Base-by-base conservation (phyloP, 2,329 filamentous ascomycete genomes). In the Penicillium corylophilum region DNA sequence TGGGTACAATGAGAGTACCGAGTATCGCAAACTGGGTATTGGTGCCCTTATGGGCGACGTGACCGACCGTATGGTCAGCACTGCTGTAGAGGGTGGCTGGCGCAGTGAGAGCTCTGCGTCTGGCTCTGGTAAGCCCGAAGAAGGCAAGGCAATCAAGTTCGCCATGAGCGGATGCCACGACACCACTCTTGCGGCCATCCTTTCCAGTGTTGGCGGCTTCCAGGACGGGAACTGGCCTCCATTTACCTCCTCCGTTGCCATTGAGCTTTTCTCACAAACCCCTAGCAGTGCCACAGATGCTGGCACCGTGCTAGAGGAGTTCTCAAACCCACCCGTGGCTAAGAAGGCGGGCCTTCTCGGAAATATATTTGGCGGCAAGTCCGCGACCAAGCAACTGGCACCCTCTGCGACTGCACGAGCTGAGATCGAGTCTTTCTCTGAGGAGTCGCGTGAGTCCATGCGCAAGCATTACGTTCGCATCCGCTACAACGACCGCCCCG, bases 11-110 rank as follows among this genome's bases (percentile, higher is more conserved):
- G 92, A 96, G 72, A 91, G 84, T 54, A 75, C 76, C 38, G 94
- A 97, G 71, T 97, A 96, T 73, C 87, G 93, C n/a, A 83, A 82
- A 58, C 79, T 97, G 2, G 94, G 93, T 3, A 94, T 96, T 56
- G 94, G 94, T 24, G 83, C 82, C 10, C 77, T 97, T 9, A 78
- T 96, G 66, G 93, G 91, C 26, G 93, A 97, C 65, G 72, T 97
- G 16, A 86, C 92, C 12, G 80, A 83, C 55, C 81, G 87, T 40
- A 91, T 92, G 87, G 70, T 74, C 42, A 83, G 88, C 24, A 78
- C 80, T 22, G 84, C 80, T 60, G 81, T 82, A n/a, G 82, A 88
- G 65, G 71, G 79, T 33, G 78, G 75, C 49, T 76, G 81, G 55
- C 76, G 79, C 46, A 72, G 69, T 46, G 65, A 68, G 43, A 79